Percentiles rank a stretch among this genome's conserved stretches.
phyloP scores from a whole-genome alignment of 306 rosid genomes.

The Cicer cuneatum region DNA sequence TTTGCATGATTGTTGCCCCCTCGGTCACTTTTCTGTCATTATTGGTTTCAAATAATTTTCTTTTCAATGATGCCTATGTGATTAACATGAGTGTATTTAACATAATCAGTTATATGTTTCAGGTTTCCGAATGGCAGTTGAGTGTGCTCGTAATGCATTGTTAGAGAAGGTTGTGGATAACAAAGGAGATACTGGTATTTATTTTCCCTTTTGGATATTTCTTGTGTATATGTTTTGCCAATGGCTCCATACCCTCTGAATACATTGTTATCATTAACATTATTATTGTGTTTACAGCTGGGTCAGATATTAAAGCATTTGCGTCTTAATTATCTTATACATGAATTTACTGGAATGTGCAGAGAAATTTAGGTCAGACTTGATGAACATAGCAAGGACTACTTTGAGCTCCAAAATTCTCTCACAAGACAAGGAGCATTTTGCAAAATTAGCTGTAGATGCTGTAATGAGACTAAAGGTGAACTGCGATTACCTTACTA shows the following conservation, averaged over 20 bases:
- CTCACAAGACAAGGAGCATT: conserved; percentile 93
- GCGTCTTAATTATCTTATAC: no score
- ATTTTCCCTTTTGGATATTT: background rate
- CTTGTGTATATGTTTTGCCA: background rate
- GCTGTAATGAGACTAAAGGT: conserved; percentile 98
- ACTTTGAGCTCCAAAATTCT: conserved; percentile 98
- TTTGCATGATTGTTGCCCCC: conserved; percentile 1
- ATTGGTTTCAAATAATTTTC: conserved; percentile 8
- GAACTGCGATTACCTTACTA: conserved; percentile 28
- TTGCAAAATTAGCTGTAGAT: conserved; percentile 90
- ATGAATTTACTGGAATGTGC: no score
- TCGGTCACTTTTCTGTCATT: background rate
- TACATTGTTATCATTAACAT: background rate
- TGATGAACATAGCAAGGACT: conserved; percentile 96
- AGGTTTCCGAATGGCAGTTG: conserved; percentile 98
- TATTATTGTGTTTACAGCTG: background rate
- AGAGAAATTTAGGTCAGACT: conserved; percentile 65
- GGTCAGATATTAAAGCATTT: no score
- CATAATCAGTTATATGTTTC: conserved; percentile 36
- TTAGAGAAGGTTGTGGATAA: conserved; percentile 84
- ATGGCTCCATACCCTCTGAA: background rate
- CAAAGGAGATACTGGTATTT: conserved; percentile 74
- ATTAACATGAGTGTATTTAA: conserved; percentile 16
- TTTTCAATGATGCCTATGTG: background rate
- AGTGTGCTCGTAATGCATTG: conserved; percentile 84